Evolutionary conservation across 768 basidiomycete species (phyloP).

Genomic region (Podaxis sp.): DNA sequence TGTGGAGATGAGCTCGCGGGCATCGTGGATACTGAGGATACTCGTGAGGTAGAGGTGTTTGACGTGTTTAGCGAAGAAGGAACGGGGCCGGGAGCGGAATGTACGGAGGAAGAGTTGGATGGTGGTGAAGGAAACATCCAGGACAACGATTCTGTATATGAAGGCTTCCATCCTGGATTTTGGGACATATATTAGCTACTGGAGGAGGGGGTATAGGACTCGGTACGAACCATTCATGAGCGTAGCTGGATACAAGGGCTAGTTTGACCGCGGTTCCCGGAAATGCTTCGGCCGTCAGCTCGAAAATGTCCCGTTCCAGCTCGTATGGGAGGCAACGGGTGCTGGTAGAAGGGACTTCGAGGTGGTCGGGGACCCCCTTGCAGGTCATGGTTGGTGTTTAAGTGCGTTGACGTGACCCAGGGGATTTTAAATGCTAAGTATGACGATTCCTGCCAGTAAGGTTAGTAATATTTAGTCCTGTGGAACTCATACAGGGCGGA

Average conservation of each 20-base stretch:
- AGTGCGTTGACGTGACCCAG: not conserved
- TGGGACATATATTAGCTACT: not conserved
- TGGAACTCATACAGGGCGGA: not conserved
- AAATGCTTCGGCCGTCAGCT: constrained; percentile 27
- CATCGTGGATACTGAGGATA: constrained; percentile 21
- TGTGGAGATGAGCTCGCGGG: constrained; percentile 23
- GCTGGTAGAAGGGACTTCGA: not conserved
- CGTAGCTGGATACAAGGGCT: constrained; percentile 25
- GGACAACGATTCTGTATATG: constrained; percentile 31
- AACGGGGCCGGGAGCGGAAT: constrained; percentile 24
- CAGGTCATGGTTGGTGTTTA: not conserved
- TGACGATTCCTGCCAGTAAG: not conserved
- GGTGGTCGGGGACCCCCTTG: not conserved
- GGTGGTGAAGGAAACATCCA: constrained; percentile 21
- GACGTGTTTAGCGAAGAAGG: constrained; percentile 30
- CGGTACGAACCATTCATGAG: constrained; percentile 25
- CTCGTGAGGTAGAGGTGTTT: constrained; percentile 28
- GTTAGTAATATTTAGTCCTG: not conserved
- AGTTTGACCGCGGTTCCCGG: constrained; percentile 26
- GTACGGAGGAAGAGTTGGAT: constrained; percentile 29
- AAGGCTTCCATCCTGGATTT: constrained; percentile 30
- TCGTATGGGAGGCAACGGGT: constrained; percentile 31
- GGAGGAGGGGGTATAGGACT: not conserved
- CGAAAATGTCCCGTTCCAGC: constrained; percentile 34
- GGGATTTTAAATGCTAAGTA: not conserved